Base-by-base conservation (phyloP, 106 monocot species). In the Triglochin maritima region DNA sequence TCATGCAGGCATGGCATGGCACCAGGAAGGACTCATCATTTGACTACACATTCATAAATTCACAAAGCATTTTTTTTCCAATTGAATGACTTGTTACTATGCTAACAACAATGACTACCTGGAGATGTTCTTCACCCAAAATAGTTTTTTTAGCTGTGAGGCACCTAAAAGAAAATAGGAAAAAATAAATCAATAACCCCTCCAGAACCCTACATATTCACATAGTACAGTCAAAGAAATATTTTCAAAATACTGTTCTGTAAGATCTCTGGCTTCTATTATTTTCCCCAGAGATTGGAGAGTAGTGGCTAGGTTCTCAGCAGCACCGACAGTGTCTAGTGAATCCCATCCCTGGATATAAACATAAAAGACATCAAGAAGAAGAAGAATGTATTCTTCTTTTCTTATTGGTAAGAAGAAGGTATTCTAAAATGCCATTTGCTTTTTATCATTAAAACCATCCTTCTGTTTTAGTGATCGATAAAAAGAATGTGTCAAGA, bases 331-430 rank as follows among this genome's bases (percentile, higher is more conserved):
- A 69, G 92, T 98, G 51, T 98, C 98, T 60, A 89, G 43, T 46
- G 86, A 86, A 77, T 80, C 77, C 92, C 92, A 89, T 66, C 98
- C 92, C 98, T 92, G 73, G 50, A 44, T 4, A 66, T 13, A 52
- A 29, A 29, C 29, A 29, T 29, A 10, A 42, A 4, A 50, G 7
- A 4, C 41, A 49, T 71, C 47, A 50, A 52, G 61, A 13, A 71
- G 44, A 43, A 13, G 11, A 52, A 52, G 42, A n/a, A n/a, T n/a
- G 17, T 51, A 64, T 47, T 29, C 29, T 29, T 29, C 1, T 29
- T 29, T 29, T 29, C 29, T 29, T 29, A 29, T 29, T 1, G 1
- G 29, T 29, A 29, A 29, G 29, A 29, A 29, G 29, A 29, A 29
- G 29, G 29, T 29, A 29, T 29, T 29, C 29, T 29, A 29, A 29